A percentile compares a stretch with the other conserved stretches of the same genome.
These are phyloP conservation scores for Sarocladium kiliense DNA, from an alignment of 2,329 filamentous ascomycete genomes.

Conservation along the genomic window DNA sequence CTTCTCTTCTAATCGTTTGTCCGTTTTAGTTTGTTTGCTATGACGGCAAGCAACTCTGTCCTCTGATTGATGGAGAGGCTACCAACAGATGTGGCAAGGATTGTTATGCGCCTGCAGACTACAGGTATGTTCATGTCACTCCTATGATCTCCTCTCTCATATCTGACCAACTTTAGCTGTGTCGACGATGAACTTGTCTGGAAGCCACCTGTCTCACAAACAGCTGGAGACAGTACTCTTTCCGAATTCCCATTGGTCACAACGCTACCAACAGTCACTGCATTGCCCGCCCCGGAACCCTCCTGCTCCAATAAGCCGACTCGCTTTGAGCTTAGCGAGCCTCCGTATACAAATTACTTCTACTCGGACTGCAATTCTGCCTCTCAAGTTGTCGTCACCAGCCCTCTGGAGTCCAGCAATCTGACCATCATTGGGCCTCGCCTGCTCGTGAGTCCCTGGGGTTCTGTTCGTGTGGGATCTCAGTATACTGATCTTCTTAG, in stretches of 20 bases:
- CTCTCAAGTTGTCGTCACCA: constrained; percentile 57
- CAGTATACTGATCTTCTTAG: constrained; percentile 10
- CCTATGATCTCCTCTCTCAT: not conserved
- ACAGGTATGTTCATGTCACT: not conserved
- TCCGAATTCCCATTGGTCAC: constrained; percentile 1
- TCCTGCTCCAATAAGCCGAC: constrained; percentile 9
- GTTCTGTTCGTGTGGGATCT: not conserved
- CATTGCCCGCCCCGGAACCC: not conserved
- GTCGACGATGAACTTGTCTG: not conserved
- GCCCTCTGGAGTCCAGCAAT: constrained; percentile 46
- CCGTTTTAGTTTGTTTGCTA: not conserved
- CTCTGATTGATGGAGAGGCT: not conserved
- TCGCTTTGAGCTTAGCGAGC: constrained; percentile 37
- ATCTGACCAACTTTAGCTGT: not conserved
- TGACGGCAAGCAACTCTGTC: constrained; percentile 3
- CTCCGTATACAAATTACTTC: constrained; percentile 61
- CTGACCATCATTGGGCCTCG: constrained; percentile 50
- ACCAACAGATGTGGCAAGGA: not conserved
- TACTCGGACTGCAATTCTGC: constrained; percentile 58
- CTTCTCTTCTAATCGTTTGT: not conserved
- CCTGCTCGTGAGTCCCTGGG: constrained; percentile 24
- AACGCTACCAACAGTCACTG: not conserved
- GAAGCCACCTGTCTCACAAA: not conserved
- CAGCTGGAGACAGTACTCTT: not conserved
- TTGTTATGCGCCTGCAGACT: not conserved